phyloP scores from a whole-genome alignment of 495 filamentous ascomycete species.

The Geopyxis carbonaria region DNA sequence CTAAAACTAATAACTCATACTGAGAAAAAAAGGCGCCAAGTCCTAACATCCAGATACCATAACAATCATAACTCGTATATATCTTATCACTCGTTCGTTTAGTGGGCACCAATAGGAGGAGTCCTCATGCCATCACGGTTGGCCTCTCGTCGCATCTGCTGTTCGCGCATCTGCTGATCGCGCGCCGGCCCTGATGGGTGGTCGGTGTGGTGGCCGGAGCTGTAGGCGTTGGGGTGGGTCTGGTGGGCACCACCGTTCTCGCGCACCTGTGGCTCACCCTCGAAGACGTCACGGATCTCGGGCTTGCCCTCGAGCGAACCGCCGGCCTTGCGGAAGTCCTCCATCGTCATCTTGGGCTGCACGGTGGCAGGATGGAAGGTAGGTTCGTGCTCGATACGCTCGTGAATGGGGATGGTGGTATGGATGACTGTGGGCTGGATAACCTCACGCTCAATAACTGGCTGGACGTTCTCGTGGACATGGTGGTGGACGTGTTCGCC shows the following conservation, averaged over 20 bases:
- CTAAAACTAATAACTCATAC: no score
- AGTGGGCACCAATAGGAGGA: no score
- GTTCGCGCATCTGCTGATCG: no score
- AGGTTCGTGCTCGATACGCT: slow-evolving; percentile 44
- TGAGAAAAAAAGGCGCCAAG: no score
- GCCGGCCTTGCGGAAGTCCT: slow-evolving; percentile 41
- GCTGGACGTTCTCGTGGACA: slow-evolving; percentile 47
- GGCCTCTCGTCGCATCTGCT: no score
- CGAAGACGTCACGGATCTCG: slow-evolving; percentile 9
- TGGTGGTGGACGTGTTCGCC: slow-evolving; percentile 51
- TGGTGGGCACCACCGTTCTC: slow-evolving; percentile 22
- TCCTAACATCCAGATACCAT: no score
- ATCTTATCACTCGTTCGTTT: no score
- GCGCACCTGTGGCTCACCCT: slow-evolving; percentile 20
- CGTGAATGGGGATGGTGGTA: slow-evolving; percentile 50
- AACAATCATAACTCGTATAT: no score
- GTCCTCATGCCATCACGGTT: no score
- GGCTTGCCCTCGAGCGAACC: slow-evolving; percentile 35
- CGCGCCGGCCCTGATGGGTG: no score
- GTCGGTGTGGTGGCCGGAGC: slow-evolving; percentile 2
- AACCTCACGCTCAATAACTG: slow-evolving; percentile 46
- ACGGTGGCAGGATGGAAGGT: slow-evolving; percentile 41
- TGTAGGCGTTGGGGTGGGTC: slow-evolving; percentile 16
- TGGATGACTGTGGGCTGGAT: slow-evolving; percentile 49
- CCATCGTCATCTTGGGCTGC: slow-evolving; percentile 42